phyloP scores from a whole-genome alignment of 805 yeast genomes.

The Saccharomyces cerevisiae region DNA sequence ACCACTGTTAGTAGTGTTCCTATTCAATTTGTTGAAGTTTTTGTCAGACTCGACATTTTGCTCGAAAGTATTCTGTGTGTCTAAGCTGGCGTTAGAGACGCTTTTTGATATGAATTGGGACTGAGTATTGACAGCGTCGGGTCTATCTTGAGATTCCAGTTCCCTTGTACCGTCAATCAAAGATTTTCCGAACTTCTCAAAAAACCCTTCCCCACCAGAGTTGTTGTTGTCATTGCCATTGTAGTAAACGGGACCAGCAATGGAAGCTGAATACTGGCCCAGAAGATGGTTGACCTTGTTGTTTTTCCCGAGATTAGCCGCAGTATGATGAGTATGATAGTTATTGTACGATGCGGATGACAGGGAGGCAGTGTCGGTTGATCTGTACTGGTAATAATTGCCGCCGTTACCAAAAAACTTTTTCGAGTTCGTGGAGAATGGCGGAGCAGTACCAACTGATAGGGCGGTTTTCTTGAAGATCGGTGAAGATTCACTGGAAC shows the following conservation, averaged over 20 bases:
- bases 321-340: neutral
- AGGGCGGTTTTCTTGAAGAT: conserved; percentile 21
- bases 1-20: conserved; percentile 1
- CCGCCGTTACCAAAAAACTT: conserved; percentile 1
- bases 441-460: conserved; percentile 29
- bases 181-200: conserved; percentile 29
- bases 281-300: conserved; percentile 1
- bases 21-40: neutral
- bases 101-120: neutral
- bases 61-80: neutral
- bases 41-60: neutral
- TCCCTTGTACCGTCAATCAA: conserved; percentile 31
- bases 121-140: neutral
- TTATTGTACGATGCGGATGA: neutral
- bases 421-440: conserved; percentile 6
- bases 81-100: neutral
- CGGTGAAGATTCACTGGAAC: conserved; percentile 11
- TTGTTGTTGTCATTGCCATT: neutral
- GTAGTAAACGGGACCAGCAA: neutral
- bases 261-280: neutral
- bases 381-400: conserved; percentile 1
- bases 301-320: neutral
- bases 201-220: conserved; percentile 20
- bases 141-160: conserved; percentile 13
- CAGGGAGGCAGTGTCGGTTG: conserved; percentile 2